A percentile compares a stretch with the other conserved stretches of the same genome.
Conservation (phyloP, 1,284 basidiomycete genomes). For the Apiotrichum gamsii region DNA sequence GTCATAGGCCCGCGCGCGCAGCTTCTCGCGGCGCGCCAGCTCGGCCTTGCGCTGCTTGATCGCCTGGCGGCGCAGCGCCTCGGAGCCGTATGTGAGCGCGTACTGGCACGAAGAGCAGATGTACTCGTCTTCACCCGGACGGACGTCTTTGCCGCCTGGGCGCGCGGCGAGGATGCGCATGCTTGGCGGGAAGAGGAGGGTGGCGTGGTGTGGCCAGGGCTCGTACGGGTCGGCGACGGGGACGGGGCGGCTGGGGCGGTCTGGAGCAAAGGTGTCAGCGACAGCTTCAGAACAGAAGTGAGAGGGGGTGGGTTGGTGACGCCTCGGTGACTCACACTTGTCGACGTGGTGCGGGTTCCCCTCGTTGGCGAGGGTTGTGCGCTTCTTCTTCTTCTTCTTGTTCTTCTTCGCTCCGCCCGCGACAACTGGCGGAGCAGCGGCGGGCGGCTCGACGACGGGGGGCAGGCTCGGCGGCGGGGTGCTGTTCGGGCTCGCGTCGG, state of each 20-base stretch:
- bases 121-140: constrained; percentile 67
- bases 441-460: neutral
- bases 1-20: constrained; percentile 63
- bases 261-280: constrained; percentile 23
- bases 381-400: constrained; percentile 77
- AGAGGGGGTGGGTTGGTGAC: neutral
- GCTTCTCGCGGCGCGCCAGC: constrained; percentile 62
- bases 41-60: constrained; percentile 71
- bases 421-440: neutral
- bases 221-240: constrained; percentile 30
- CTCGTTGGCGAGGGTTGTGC: constrained; percentile 73
- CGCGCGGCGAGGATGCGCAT: constrained; percentile 27
- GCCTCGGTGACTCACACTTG: constrained; percentile 51
- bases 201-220: constrained; percentile 29
- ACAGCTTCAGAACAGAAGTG: neutral
- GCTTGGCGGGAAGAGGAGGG: constrained; percentile 42
- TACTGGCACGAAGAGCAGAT: constrained; percentile 85
- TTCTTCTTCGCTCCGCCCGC: constrained; percentile 33
- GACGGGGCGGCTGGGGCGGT: constrained; percentile 37
- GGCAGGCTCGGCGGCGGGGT: neutral
- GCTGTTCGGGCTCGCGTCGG: neutral
- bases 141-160: constrained; percentile 31
- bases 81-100: constrained; percentile 68
- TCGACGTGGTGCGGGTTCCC: constrained; percentile 83
- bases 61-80: constrained; percentile 59